These are phyloP conservation scores for Globisporangium sylvaticum DNA, from an alignment of 352 stramenopile species.

Conservation along the genomic window DNA sequence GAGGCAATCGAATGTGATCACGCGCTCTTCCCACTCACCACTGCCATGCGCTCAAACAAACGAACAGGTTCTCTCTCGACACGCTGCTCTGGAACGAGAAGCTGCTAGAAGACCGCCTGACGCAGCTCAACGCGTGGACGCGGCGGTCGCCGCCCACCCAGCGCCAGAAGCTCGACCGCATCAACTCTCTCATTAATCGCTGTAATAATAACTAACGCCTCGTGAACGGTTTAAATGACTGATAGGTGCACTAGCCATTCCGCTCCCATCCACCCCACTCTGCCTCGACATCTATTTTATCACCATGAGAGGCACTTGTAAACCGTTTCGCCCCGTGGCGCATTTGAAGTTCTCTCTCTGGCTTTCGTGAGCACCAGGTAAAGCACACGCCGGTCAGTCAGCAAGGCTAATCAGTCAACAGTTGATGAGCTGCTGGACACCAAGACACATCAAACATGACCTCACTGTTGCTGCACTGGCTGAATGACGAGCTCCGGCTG, in stretches of 20 bases:
- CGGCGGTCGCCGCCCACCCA: conserved; percentile 43
- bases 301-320: not conserved
- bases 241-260: not conserved
- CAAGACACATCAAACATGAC: conserved; percentile 30
- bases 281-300: not conserved
- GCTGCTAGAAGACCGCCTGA: conserved; percentile 57
- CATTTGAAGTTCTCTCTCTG: not conserved
- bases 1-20: too few species aligned
- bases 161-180: conserved; percentile 57
- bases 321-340: conserved; percentile 2
- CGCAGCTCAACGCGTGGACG: conserved; percentile 64
- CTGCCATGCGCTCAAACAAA: not conserved
- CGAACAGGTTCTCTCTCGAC: conserved; percentile 59
- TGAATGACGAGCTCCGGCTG: conserved; percentile 61
- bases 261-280: not conserved
- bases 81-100: conserved; percentile 67
- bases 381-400: not conserved
- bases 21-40: not conserved
- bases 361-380: not conserved
- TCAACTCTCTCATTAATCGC: conserved; percentile 65
- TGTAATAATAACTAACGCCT: conserved; percentile 28
- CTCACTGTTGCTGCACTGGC: conserved; percentile 53
- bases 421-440: not conserved
- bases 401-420: not conserved
- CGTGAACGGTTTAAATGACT: not conserved